Percentiles rank a stretch among this genome's conserved stretches.
phyloP scores from a whole-genome alignment of 2,329 filamentous ascomycete species.

The Cercospora citrullina region DNA sequence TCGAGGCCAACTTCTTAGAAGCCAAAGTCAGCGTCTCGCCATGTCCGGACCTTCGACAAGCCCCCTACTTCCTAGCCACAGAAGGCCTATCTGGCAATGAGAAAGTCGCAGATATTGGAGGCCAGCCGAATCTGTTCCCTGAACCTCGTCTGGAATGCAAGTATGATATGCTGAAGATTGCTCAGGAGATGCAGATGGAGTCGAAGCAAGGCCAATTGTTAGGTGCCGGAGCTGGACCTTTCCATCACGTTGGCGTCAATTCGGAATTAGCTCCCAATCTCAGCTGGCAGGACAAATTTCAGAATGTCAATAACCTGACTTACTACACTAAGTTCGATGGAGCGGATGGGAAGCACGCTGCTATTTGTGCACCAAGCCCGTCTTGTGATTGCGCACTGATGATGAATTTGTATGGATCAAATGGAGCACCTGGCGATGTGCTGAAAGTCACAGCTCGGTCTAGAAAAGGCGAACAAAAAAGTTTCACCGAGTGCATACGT shows the following conservation, averaged over 20 bases:
- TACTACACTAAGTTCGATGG: conserved; percentile 46
- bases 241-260: conserved; percentile 33
- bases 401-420: conserved; percentile 36
- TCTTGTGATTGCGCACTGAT: conserved; percentile 36
- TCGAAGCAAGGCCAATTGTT: conserved; percentile 29
- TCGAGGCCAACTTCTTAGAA: conserved; percentile 31
- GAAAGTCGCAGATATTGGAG: conserved; percentile 35
- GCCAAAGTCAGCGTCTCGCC: conserved; percentile 25
- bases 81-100: conserved; percentile 34
- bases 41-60: conserved; percentile 33
- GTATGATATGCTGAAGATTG: conserved; percentile 32
- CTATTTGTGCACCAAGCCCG: conserved; percentile 26
- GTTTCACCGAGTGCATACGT: conserved; percentile 35
- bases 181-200: conserved; percentile 32
- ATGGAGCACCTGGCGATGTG: conserved; percentile 30
- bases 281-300: conserved; percentile 30
- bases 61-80: conserved; percentile 33
- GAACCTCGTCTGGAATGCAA: conserved; percentile 34
- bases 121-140: conserved; percentile 36
- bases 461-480: conserved; percentile 29
- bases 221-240: conserved; percentile 36
- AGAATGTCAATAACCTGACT: conserved; percentile 30
- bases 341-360: conserved; percentile 43
- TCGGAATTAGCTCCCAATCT: conserved; percentile 35
- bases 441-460: conserved; percentile 34